A percentile compares a stretch with the other conserved stretches of the same genome.
Conservation (phyloP, 257 asterid genomes). For the Primulina huaijiensis region DNA sequence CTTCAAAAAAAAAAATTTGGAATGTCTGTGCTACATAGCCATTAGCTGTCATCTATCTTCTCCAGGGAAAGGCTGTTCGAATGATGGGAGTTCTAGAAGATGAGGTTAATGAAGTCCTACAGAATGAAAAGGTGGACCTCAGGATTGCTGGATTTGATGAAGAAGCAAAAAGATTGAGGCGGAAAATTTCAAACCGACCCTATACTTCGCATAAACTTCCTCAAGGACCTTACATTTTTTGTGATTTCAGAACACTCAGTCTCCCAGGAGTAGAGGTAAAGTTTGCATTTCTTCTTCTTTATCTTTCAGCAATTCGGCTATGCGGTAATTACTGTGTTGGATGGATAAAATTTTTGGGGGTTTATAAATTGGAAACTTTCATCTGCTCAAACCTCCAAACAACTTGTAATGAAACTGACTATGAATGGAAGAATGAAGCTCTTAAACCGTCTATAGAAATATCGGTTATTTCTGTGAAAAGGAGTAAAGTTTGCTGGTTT, state of each 20-base stretch:
- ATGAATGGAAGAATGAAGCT: neutral
- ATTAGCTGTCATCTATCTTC: constrained; percentile 20
- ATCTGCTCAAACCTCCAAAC: neutral
- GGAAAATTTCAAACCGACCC: constrained; percentile 37
- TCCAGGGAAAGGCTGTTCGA: constrained; percentile 71
- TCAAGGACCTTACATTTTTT: constrained; percentile 66
- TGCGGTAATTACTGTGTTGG: neutral
- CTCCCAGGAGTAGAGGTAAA: constrained; percentile 82
- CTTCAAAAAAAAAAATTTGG: no score
- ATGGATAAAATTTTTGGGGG: neutral
- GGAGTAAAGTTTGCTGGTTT: neutral
- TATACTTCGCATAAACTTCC: constrained; percentile 56
- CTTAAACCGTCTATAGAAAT: neutral
- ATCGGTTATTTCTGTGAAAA: no score
- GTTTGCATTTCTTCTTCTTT: constrained; percentile 7
- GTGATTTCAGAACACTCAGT: constrained; percentile 75
- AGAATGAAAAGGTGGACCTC: constrained; percentile 55
- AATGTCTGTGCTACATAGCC: no score
- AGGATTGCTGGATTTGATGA: constrained; percentile 92
- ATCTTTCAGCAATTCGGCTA: neutral
- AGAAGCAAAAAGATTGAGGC: constrained; percentile 74
- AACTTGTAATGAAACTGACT: neutral
- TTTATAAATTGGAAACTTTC: neutral
- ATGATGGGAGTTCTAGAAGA: constrained; percentile 86
- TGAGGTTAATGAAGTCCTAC: constrained; percentile 74